Base-by-base conservation (phyloP, 352 stramenopile species). In the Salisapilia sapeloensis region DNA sequence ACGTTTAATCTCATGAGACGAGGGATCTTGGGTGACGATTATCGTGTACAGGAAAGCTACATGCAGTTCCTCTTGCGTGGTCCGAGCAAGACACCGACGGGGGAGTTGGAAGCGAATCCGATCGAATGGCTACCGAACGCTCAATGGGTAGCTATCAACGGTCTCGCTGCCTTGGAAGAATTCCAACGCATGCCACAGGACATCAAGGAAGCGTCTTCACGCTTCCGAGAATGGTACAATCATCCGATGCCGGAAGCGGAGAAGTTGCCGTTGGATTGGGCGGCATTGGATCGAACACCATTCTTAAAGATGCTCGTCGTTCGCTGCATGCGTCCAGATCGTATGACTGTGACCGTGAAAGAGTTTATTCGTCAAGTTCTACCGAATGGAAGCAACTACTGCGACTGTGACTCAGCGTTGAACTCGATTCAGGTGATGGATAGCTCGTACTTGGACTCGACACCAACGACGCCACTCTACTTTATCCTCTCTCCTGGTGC, bases 221-320 rank as follows among this genome's bases (percentile, higher is more conserved):
- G 93, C 22, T 98, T 98, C 67, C 65, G 83, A n/a, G 93, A 98
- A 56, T 98, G 93, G 93, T 98, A 96, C 66, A 97, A 97, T 60
- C 66, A 91, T 47, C 80, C 93, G 42, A 92, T 84, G 0, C 93
- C 93, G 6, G 93, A 98, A 52, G 85, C 60, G 0, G 93, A 98
- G 50, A 98, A 98, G 60, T 56, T 98, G 16, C 93, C 93, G 2
- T 62, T 98, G 11, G 92, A 97, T 52, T 98, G 92, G 92, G 82
- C 92, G 13, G 74, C 66, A 17, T 59, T 98, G n/a, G 93, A 97
- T 43, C 83, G 84, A 25, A 84, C 80, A 35, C 89, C 91, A 6
- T 97, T 98, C 55, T 60, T 97, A 24, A 97, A 98, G 52, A 89
- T 97, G 43, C 57, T 98, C 15, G 89, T 97, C 4, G 85, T 98